Percentiles rank a stretch among this genome's conserved stretches.
Evolutionary conservation across 1,139 yeast genomes (phyloP).

Genomic region (Taphrina wiesneri): DNA sequence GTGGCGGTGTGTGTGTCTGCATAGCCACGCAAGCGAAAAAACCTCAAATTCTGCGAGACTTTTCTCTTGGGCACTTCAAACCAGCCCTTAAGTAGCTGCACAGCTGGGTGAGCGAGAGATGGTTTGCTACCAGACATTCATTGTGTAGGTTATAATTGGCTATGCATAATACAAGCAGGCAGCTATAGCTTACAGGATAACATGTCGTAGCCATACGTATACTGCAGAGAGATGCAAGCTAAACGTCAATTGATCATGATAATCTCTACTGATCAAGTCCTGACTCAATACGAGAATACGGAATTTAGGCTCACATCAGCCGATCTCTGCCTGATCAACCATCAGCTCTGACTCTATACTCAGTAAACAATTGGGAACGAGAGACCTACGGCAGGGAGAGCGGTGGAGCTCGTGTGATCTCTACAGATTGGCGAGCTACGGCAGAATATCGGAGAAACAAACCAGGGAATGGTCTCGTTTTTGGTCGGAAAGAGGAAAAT

Average conservation of each 20-base stretch:
- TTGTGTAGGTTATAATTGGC: background rate
- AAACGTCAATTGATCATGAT: background rate
- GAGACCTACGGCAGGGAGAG: too few species aligned
- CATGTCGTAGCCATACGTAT: too few species aligned
- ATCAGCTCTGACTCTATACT: too few species aligned
- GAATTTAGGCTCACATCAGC: background rate
- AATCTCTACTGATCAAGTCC: background rate
- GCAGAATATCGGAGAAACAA: too few species aligned
- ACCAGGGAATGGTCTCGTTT: too few species aligned
- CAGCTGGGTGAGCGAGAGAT: background rate
- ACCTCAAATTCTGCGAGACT: constrained; percentile 28
- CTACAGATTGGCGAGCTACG: too few species aligned
- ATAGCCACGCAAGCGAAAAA: constrained; percentile 30
- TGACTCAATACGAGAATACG: background rate
- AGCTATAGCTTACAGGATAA: too few species aligned
- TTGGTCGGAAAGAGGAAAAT: too few species aligned
- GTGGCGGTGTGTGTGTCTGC: background rate
- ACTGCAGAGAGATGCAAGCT: too few species aligned
- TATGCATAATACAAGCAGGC: background rate
- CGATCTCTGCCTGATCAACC: too few species aligned
- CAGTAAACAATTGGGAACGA: too few species aligned
- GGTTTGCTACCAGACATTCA: background rate
- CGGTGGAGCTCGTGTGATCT: too few species aligned
- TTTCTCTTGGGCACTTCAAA: constrained; percentile 32
- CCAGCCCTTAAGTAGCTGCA: constrained; percentile 30